These are phyloP conservation scores for Pseudodiploospora longispora DNA, from an alignment of 2,329 filamentous ascomycete genomes.

Conservation along the genomic window DNA sequence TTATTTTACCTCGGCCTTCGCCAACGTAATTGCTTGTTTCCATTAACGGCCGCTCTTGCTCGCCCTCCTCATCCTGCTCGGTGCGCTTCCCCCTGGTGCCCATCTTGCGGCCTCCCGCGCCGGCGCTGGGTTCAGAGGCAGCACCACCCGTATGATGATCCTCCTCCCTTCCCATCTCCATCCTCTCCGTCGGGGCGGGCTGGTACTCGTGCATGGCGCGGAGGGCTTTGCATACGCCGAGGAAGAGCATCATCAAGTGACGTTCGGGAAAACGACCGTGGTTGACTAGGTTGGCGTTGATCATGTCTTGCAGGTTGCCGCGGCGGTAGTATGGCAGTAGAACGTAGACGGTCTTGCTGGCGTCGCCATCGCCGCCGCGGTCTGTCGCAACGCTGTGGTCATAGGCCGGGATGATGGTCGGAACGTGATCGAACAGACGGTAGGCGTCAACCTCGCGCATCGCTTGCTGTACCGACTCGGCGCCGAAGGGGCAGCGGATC, in stretches of 20 bases:
- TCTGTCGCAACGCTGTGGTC: slow-evolving; percentile 79
- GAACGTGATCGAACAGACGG: slow-evolving; percentile 72
- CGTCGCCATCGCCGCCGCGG: slow-evolving; percentile 51
- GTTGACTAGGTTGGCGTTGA: slow-evolving; percentile 97
- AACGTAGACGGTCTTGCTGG: slow-evolving; percentile 90
- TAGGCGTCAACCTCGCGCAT: slow-evolving; percentile 98
- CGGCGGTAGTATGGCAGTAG: slow-evolving; percentile 90
- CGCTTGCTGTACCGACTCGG: slow-evolving; percentile 89
- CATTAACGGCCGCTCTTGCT: slow-evolving; percentile 78
- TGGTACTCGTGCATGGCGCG: slow-evolving; percentile 87
- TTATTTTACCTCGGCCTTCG: slow-evolving; percentile 53
- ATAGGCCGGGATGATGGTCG: slow-evolving; percentile 78
- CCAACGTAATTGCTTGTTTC: slow-evolving; percentile 62
- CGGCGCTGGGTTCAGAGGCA: slow-evolving; percentile 11
- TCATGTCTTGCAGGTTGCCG: slow-evolving; percentile 94
- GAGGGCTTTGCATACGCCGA: slow-evolving; percentile 83
- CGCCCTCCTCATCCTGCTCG: slow-evolving; percentile 61
- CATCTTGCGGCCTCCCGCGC: slow-evolving; percentile 13
- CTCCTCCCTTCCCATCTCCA: slow-evolving; percentile 42
- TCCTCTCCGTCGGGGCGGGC: slow-evolving; percentile 36
- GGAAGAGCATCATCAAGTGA: slow-evolving; percentile 78
- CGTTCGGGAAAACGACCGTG: slow-evolving; percentile 84
- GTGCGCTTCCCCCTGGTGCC: slow-evolving; percentile 33
- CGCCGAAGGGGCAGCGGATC: slow-evolving; percentile 95
- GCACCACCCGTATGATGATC: slow-evolving; percentile 28